phyloP scores from a whole-genome alignment of 148 eudicot genomes.

The Suaeda aralocaspica region DNA sequence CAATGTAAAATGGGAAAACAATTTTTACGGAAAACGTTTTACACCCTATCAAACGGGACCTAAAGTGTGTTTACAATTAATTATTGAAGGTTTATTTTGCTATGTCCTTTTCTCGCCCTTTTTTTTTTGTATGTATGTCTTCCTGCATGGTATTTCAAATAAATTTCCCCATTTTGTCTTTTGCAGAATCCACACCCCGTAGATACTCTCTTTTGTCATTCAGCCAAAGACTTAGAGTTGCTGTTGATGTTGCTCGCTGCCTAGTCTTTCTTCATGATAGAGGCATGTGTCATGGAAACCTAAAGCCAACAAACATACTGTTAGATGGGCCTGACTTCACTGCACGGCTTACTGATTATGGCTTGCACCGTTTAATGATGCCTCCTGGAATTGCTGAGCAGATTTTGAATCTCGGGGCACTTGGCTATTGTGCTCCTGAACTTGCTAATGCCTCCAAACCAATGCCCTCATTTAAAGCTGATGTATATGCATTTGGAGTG shows the following conservation, averaged over 20 bases:
- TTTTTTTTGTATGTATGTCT: neutral
- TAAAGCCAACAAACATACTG: constrained; percentile 83
- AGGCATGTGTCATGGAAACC: constrained; percentile 83
- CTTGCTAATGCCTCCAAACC: constrained; percentile 65
- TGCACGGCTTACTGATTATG: constrained; percentile 57
- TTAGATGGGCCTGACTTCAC: constrained; percentile 42
- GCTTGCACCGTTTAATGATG: constrained; percentile 90
- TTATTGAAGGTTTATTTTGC: neutral
- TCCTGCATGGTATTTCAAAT: neutral
- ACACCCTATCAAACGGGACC: no score
- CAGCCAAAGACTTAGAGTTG: constrained; percentile 68
- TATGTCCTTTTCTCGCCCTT: neutral
- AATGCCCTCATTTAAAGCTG: constrained; percentile 59
- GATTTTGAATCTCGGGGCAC: constrained; percentile 81
- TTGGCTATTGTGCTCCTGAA: constrained; percentile 91
- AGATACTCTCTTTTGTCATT: constrained; percentile 68
- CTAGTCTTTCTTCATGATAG: constrained; percentile 70
- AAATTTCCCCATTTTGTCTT: neutral
- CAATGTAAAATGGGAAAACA: no score
- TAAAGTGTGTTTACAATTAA: no score
- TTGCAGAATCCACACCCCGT: constrained; percentile 83
- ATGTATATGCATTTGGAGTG: constrained; percentile 88
- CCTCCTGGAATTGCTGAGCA: constrained; percentile 88
- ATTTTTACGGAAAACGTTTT: no score
- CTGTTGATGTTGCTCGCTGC: constrained; percentile 72